Conservation (phyloP, 2,329 filamentous ascomycete genomes). For the Drechslera avenae region DNA sequence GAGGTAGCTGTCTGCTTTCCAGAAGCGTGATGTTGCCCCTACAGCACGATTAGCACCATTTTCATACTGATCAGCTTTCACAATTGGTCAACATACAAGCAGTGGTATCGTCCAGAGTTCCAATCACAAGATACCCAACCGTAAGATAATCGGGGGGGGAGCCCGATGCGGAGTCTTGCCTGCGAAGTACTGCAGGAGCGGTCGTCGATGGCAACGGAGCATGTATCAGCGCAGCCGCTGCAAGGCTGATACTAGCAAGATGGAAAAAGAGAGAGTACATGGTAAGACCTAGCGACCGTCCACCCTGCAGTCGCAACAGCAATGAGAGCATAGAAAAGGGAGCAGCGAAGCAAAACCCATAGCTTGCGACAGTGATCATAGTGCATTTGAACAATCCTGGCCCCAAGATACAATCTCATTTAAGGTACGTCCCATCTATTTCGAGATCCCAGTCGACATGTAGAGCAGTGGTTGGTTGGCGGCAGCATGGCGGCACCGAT, state of each 20-base stretch:
- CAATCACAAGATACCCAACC: not conserved
- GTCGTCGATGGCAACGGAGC: not conserved
- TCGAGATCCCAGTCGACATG: not conserved
- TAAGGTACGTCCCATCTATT: not conserved
- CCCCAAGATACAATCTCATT: constrained; percentile 7
- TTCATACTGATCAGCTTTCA: not conserved
- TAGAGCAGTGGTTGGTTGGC: not conserved
- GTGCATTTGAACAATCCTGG: not conserved
- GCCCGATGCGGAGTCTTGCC: not conserved
- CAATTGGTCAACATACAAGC: not conserved
- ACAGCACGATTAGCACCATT: not conserved
- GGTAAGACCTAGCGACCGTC: not conserved
- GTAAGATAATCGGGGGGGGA: not conserved
- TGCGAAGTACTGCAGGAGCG: constrained; percentile 4
- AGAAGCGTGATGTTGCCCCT: not conserved
- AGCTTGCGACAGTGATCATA: not conserved
- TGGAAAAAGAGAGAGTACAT: not conserved
- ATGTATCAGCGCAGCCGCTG: constrained; percentile 1
- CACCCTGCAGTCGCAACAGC: not conserved
- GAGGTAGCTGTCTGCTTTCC: constrained; percentile 3
- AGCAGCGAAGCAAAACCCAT: not conserved
- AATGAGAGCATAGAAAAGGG: not conserved
- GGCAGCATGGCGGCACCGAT: not conserved
- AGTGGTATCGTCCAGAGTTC: not conserved
- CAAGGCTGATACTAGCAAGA: not conserved